Evolutionary conservation across 2,329 filamentous ascomycete genomes (phyloP).

Genomic region (Hypomyces perniciosus): DNA sequence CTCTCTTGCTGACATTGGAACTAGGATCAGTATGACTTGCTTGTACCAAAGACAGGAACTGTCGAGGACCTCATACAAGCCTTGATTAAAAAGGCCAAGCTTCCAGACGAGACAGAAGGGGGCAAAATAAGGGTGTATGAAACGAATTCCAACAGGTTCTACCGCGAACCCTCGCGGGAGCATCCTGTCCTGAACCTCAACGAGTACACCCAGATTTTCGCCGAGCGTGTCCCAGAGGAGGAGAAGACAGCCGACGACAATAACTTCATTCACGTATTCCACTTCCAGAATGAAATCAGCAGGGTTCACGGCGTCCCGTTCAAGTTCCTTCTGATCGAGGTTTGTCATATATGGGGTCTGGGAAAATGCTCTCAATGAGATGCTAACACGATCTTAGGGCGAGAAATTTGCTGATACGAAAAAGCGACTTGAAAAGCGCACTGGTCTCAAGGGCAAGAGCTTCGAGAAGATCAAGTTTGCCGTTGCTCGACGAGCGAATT

Average conservation of each 20-base stretch:
- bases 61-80: conserved; percentile 71
- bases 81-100: conserved; percentile 72
- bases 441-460: conserved; percentile 93
- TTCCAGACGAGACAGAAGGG: conserved; percentile 66
- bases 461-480: conserved; percentile 99
- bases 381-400: conserved; percentile 43
- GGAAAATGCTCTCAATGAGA: background rate
- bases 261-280: conserved; percentile 72
- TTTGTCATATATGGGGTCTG: conserved; percentile 28
- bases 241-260: conserved; percentile 52
- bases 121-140: conserved; percentile 77
- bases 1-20: background rate
- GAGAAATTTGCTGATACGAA: conserved; percentile 89
- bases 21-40: conserved; percentile 70
- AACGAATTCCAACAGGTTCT: conserved; percentile 73
- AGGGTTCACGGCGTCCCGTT: conserved; percentile 87
- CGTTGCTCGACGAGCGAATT: conserved; percentile 63
- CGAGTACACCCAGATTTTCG: conserved; percentile 77
- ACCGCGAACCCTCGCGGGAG: conserved; percentile 66
- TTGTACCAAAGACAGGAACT: conserved; percentile 80
- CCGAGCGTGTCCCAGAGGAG: conserved; percentile 73
- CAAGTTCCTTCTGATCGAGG: conserved; percentile 77
- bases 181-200: conserved; percentile 75
- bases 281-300: conserved; percentile 84
- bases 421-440: conserved; percentile 87